A percentile compares a stretch with the other conserved stretches of the same genome.
phyloP scores from a whole-genome alignment of 2,329 filamentous ascomycete genomes.

The Trichophyton mentagrophytes region DNA sequence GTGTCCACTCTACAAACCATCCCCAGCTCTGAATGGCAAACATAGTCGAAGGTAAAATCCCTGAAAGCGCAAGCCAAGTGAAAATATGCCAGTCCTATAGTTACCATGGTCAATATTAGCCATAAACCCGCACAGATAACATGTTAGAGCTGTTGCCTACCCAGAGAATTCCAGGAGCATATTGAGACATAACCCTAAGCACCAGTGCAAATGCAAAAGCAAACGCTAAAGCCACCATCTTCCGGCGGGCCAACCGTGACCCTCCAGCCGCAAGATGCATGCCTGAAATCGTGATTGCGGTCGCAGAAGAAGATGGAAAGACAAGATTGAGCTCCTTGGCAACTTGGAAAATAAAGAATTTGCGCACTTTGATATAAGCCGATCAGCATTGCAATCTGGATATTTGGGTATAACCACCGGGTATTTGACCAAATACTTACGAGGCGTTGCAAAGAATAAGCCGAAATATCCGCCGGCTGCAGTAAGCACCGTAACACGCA shows the following conservation, averaged over 20 bases:
- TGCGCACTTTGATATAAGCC: slow-evolving; percentile 34
- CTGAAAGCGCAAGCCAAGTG: slow-evolving; percentile 25
- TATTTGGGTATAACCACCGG: neutral
- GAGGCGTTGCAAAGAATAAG: slow-evolving; percentile 49
- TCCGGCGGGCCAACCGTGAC: slow-evolving; percentile 41
- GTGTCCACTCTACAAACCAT: slow-evolving; percentile 48
- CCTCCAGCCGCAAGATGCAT: slow-evolving; percentile 47
- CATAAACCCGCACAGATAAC: neutral
- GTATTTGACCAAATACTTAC: slow-evolving; percentile 6
- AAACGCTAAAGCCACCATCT: slow-evolving; percentile 43
- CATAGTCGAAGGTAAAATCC: slow-evolving; percentile 10
- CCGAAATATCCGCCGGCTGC: slow-evolving; percentile 36
- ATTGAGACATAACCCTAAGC: slow-evolving; percentile 46
- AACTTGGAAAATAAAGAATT: slow-evolving; percentile 50
- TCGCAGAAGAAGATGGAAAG: slow-evolving; percentile 48
- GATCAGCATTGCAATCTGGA: neutral
- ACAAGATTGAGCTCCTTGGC: slow-evolving; percentile 42
- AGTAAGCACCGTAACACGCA: slow-evolving; percentile 11
- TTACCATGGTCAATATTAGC: neutral
- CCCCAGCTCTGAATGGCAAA: slow-evolving; percentile 43
- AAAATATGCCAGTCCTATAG: slow-evolving; percentile 39
- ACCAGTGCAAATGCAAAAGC: slow-evolving; percentile 41
- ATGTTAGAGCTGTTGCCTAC: slow-evolving; percentile 14
- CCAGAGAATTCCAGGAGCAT: slow-evolving; percentile 48
- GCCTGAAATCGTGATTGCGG: slow-evolving; percentile 49